These are phyloP conservation scores for Lanzia echinophila DNA, from an alignment of 2,329 filamentous ascomycete species.

Conservation along the genomic window DNA sequence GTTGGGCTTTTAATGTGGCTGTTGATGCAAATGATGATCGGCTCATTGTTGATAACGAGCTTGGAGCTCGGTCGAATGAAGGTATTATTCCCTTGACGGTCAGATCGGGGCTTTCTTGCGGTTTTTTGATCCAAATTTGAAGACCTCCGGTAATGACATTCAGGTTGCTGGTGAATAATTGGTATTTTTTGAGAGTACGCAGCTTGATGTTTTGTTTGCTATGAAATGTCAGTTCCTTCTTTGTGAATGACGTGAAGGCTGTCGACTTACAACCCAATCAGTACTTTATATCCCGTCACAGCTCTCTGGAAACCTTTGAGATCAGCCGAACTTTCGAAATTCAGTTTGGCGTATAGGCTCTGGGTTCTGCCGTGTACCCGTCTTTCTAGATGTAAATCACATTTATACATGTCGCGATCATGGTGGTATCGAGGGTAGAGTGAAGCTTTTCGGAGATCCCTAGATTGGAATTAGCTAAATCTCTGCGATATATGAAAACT, in stretches of 20 bases:
- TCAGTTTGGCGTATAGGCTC: neutral
- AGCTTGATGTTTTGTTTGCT: constrained; percentile 1
- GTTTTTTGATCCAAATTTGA: neutral
- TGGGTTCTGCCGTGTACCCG: too few species aligned
- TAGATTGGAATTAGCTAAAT: neutral
- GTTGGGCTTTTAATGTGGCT: neutral
- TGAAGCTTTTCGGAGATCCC: neutral
- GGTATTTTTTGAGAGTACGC: neutral
- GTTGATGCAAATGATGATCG: neutral
- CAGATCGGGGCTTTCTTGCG: neutral
- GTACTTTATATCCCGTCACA: neutral
- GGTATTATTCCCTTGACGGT: neutral
- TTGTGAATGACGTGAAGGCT: too few species aligned
- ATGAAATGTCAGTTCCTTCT: too few species aligned
- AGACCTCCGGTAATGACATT: neutral
- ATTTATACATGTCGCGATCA: neutral
- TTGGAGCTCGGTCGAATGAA: neutral
- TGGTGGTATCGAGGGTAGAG: neutral
- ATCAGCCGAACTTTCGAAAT: neutral
- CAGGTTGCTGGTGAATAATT: neutral
- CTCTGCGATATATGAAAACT: neutral
- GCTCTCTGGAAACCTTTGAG: neutral
- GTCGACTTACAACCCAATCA: neutral
- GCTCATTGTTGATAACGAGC: neutral
- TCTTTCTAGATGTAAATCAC: neutral